Conservation (phyloP, 352 stramenopile genomes). For the Phytophthora melonis region DNA sequence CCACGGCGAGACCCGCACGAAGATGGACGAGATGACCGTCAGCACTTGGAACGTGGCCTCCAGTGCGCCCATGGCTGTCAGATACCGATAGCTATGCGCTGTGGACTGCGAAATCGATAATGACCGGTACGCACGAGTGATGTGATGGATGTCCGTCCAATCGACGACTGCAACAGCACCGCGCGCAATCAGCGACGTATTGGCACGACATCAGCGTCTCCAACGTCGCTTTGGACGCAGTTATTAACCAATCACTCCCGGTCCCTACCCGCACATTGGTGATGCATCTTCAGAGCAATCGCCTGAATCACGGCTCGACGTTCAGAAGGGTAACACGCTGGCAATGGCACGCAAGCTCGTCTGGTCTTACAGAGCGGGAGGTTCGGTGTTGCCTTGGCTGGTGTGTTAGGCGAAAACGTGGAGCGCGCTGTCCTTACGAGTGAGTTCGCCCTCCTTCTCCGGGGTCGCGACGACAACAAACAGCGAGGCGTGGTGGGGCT, state of each 20-base stretch:
- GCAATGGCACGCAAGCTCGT: neutral
- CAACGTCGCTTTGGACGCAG: constrained; percentile 7
- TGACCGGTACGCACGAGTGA: neutral
- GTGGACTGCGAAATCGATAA: constrained; percentile 23
- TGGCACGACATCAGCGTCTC: constrained; percentile 23
- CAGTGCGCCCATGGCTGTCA: constrained; percentile 27
- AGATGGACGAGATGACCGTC: constrained; percentile 70
- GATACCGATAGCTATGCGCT: neutral
- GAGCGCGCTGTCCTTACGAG: neutral
- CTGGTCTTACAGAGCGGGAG: neutral
- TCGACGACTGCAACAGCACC: constrained; percentile 5
- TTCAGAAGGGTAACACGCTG: too few species aligned
- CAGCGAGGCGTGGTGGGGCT: neutral
- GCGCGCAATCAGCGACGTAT: constrained; percentile 12
- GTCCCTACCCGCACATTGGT: neutral
- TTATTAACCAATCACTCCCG: constrained; percentile 13
- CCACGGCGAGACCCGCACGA: constrained; percentile 69
- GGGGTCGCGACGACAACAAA: constrained; percentile 1
- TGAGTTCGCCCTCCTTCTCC: neutral
- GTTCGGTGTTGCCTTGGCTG: neutral
- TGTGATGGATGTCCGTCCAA: neutral
- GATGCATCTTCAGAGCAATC: neutral
- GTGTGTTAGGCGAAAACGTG: too few species aligned
- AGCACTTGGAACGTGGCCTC: constrained; percentile 57
- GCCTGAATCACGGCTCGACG: too few species aligned